Percentiles rank a stretch among this genome's conserved stretches.
phyloP scores from a whole-genome alignment of 2,329 filamentous ascomycete genomes.

The Pleomassaria siparia region DNA sequence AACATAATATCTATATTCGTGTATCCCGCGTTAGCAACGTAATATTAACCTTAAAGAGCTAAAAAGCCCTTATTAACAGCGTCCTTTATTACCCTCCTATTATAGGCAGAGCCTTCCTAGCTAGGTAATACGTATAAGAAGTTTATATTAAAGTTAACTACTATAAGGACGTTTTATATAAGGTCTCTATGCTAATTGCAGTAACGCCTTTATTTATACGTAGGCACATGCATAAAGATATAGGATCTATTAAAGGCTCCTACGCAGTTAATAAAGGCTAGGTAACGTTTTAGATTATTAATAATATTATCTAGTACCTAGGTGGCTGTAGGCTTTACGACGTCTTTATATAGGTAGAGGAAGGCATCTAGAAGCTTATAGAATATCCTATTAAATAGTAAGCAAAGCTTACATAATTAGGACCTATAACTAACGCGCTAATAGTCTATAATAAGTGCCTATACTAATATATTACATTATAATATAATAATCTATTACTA shows the following conservation, averaged over 20 bases:
- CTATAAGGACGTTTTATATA: slow-evolving; percentile 1
- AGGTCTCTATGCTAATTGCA: not conserved
- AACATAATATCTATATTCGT: too few species aligned
- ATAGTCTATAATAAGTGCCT: too few species aligned
- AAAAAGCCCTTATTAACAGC: not conserved
- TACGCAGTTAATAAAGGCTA: slow-evolving; percentile 5
- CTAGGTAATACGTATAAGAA: slow-evolving; percentile 5
- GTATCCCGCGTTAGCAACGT: slow-evolving; percentile 1
- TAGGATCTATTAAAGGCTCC: slow-evolving; percentile 3
- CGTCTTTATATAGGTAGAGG: too few species aligned
- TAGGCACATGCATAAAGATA: not conserved
- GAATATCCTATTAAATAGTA: too few species aligned
- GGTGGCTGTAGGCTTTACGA: too few species aligned
- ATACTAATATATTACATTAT: too few species aligned
- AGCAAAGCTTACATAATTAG: too few species aligned
- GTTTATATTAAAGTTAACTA: slow-evolving; percentile 6
- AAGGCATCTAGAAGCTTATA: too few species aligned
- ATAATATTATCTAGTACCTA: too few species aligned
- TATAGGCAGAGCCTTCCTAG: slow-evolving; percentile 1
- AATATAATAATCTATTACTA: too few species aligned
- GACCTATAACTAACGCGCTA: too few species aligned
- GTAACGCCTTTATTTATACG: not conserved
- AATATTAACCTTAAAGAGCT: not conserved
- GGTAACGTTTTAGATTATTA: too few species aligned
- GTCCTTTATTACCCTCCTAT: not conserved